Base-by-base conservation (phyloP, 371 early-diverging fungal genomes). In the Lichtheimia corymbifera region DNA sequence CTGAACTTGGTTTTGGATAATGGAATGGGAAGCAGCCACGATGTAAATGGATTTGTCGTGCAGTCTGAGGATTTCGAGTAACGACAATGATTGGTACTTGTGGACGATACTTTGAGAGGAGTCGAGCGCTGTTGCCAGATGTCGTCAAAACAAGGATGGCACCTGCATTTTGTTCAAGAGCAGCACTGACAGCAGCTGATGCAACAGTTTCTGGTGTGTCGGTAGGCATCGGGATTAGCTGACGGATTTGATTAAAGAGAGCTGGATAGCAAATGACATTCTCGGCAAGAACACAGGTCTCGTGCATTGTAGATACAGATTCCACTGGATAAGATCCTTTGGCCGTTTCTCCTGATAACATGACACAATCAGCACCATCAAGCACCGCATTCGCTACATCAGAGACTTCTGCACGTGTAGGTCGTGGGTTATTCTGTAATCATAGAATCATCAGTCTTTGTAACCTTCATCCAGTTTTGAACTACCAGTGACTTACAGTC, bases 301-400 rank as follows among this genome's bases (percentile, higher is more conserved):
- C 84, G 64, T 86, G 80, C 93, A 93, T 93, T 69, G 91, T 92
- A 50, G 74, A 59, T 30, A 93, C 88, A 5, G 77, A 85, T 66
- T 93, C 88, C 61, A 90, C 72, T 55, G 92, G 90, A 76, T 96
- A 93, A 62, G 63, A 66, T 13, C 90, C 99, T 76, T 93, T 93
- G 56, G 99, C 99, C 3, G 98, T 98, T 81, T 99, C 99, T 62
- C 96, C 97, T 53, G 97, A 97, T 56, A 99, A 83, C 99, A 99
- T 99, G 67, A 99, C 98, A 73, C 96, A 93, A 78, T 97, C 99
- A 43, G 96, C 93, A 53, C 98, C 98, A 76, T 97, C 97, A 61
- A 96, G 70, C 13, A 98, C 90, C 44, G 99, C 99, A 80, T 99
- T 97, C 41, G 99, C 97, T 40, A 99, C 97, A 75, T 99, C 99